These are phyloP conservation scores for Cantharellus anzutake DNA, from an alignment of 768 basidiomycete species.

Conservation along the genomic window DNA sequence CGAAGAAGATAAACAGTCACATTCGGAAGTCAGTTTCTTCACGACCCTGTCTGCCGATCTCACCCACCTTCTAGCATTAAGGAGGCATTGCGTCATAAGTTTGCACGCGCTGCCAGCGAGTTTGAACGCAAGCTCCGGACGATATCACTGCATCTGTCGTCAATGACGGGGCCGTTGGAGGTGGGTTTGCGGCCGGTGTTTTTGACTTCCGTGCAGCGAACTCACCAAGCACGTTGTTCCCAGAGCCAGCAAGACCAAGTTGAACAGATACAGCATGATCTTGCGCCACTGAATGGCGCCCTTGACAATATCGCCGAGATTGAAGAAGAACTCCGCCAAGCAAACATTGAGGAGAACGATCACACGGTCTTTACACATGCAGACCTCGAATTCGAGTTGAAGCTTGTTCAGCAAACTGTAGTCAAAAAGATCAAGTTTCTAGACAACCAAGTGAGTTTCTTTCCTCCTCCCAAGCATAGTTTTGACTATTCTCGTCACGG, in stretches of 20 bases:
- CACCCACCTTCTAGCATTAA: slow-evolving; percentile 34
- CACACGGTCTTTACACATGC: slow-evolving; percentile 79
- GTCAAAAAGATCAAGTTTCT: slow-evolving; percentile 87
- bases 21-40: slow-evolving; percentile 53
- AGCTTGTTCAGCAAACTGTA: slow-evolving; percentile 60
- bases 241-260: neutral
- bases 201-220: neutral
- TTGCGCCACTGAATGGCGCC: slow-evolving; percentile 41
- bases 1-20: slow-evolving; percentile 69
- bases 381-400: slow-evolving; percentile 80
- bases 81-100: slow-evolving; percentile 54
- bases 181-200: slow-evolving; percentile 18
- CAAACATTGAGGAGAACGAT: slow-evolving; percentile 95
- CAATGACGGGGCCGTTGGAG: slow-evolving; percentile 60
- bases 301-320: slow-evolving; percentile 32
- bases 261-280: slow-evolving; percentile 16
- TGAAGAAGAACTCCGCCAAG: slow-evolving; percentile 59
- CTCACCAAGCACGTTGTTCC: neutral
- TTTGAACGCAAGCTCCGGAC: slow-evolving; percentile 48
- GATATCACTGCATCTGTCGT: slow-evolving; percentile 53
- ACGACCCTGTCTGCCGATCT: neutral
- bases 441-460: slow-evolving; percentile 64
- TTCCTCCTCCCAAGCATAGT: neutral
- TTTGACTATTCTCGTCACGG: neutral
- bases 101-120: slow-evolving; percentile 57